Conservation (phyloP, 495 filamentous ascomycete species). For the Xylaria longipes region DNA sequence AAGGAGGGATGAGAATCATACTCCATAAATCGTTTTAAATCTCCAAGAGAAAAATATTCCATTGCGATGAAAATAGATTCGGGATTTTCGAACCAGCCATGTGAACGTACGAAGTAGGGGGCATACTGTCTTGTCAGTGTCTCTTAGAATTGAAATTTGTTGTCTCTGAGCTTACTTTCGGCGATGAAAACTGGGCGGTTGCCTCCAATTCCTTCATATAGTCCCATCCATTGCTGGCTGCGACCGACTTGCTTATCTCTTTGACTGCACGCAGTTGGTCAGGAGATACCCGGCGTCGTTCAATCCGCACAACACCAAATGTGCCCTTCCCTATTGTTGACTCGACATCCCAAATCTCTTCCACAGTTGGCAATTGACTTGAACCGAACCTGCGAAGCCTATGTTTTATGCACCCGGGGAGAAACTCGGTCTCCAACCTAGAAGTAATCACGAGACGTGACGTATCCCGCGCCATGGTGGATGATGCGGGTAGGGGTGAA, state of each 20-base stretch:
- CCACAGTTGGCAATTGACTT: background rate
- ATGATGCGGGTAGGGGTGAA: background rate
- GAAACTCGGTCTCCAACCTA: constrained; percentile 13
- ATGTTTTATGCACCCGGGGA: background rate
- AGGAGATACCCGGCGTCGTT: background rate
- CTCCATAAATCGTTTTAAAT: constrained; percentile 31
- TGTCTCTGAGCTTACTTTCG: constrained; percentile 11
- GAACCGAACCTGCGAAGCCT: background rate
- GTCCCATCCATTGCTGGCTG: background rate
- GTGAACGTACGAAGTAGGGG: constrained; percentile 41
- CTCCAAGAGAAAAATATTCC: constrained; percentile 50
- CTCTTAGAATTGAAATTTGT: background rate
- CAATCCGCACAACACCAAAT: constrained; percentile 15
- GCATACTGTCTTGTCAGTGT: constrained; percentile 26
- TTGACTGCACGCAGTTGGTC: constrained; percentile 12
- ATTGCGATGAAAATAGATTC: constrained; percentile 47
- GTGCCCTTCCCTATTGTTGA: constrained; percentile 14
- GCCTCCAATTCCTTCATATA: constrained; percentile 25
- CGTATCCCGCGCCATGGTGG: background rate
- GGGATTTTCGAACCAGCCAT: constrained; percentile 48
- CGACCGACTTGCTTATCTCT: constrained; percentile 13
- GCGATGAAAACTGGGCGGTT: constrained; percentile 16
- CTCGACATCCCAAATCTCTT: constrained; percentile 4
- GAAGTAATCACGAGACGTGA: constrained; percentile 11
- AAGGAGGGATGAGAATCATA: constrained; percentile 5